Percentiles rank a stretch among this genome's conserved stretches.
Conservation (phyloP, 345 rosid species). For the Rhizophora apiculata region DNA sequence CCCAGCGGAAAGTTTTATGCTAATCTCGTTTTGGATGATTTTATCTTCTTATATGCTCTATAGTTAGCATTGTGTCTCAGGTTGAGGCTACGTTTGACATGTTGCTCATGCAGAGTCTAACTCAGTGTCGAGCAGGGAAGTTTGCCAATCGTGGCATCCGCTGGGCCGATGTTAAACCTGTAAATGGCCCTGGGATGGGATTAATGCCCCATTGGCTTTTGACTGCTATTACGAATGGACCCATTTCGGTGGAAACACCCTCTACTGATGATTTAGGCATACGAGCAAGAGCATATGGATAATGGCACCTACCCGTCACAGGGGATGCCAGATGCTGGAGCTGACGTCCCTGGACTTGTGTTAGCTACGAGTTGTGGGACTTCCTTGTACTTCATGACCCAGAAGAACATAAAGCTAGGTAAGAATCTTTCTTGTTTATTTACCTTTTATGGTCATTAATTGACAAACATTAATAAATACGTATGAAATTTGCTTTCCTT, state of each 20-base stretch:
- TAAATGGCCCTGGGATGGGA: slow-evolving; percentile 41
- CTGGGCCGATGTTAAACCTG: slow-evolving; percentile 86
- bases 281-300: slow-evolving; percentile 84
- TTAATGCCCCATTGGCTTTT: slow-evolving; percentile 76
- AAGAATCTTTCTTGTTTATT: too few relatives aligned
- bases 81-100: slow-evolving; percentile 94
- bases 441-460: too few relatives aligned
- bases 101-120: slow-evolving; percentile 89
- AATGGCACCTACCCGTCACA: slow-evolving; percentile 62
- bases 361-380: slow-evolving; percentile 85
- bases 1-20: not conserved
- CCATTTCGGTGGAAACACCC: slow-evolving; percentile 65
- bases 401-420: slow-evolving; percentile 59
- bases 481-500: not conserved
- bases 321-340: slow-evolving; percentile 47
- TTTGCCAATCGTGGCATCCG: slow-evolving; percentile 67
- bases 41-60: not conserved
- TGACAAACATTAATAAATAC: too few relatives aligned
- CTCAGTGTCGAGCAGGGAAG: slow-evolving; percentile 85
- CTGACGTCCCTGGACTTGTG: slow-evolving; percentile 81
- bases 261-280: slow-evolving; percentile 62
- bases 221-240: slow-evolving; percentile 48
- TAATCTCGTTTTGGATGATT: not conserved
- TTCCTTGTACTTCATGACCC: slow-evolving; percentile 87
- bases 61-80: slow-evolving; percentile 36